These are phyloP conservation scores for Wickerhamiella australiensis DNA, from an alignment of 805 yeast genomes.

Conservation along the genomic window DNA sequence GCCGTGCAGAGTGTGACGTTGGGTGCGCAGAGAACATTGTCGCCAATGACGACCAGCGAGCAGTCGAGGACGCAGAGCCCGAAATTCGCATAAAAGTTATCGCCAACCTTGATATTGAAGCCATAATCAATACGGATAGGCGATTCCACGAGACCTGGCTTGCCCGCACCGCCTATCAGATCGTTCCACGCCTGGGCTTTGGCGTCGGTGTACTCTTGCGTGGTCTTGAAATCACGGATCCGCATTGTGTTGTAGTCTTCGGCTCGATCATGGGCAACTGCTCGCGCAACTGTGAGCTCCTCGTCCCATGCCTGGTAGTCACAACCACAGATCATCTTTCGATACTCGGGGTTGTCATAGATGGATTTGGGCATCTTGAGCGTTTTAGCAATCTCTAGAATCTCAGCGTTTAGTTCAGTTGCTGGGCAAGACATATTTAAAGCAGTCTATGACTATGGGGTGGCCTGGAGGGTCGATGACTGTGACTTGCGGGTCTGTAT, in stretches of 20 bases:
- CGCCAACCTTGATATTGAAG: constrained; percentile 45
- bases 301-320: constrained; percentile 4
- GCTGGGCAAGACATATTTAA: not conserved
- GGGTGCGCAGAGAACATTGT: constrained; percentile 51
- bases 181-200: constrained; percentile 30
- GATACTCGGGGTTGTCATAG: not conserved
- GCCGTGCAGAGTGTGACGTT: constrained; percentile 49
- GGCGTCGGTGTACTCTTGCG: constrained; percentile 28
- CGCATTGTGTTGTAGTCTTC: constrained; percentile 24
- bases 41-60: constrained; percentile 48
- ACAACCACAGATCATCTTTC: constrained; percentile 9
- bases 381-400: not conserved
- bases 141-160: constrained; percentile 38
- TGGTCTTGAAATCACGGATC: constrained; percentile 19
- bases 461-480: too few relatives aligned
- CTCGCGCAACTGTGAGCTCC: constrained; percentile 20
- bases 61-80: constrained; percentile 43
- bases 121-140: constrained; percentile 60
- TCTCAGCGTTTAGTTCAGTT: not conserved
- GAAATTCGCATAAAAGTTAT: constrained; percentile 49
- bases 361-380: not conserved
- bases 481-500: too few relatives aligned
- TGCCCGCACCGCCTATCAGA: constrained; percentile 40
- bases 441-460: too few relatives aligned
- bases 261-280: constrained; percentile 24